phyloP scores from a whole-genome alignment of 2,329 filamentous ascomycete genomes.

The Aspergillus oerlinghausenensis region DNA sequence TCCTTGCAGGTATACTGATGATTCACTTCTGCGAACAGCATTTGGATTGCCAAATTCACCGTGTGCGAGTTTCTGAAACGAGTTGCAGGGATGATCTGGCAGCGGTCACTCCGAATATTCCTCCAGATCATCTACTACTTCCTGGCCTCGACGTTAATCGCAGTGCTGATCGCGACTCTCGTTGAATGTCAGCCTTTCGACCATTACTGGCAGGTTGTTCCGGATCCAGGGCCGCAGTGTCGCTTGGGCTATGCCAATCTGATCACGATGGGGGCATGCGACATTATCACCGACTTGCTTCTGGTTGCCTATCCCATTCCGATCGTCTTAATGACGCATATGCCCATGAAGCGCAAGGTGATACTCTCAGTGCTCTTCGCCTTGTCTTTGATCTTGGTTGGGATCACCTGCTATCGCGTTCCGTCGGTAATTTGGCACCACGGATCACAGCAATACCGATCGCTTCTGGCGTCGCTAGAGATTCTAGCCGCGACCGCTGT shows the following conservation, averaged over 20 bases:
- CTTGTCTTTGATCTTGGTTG: slow-evolving; percentile 74
- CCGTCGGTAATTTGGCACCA: slow-evolving; percentile 66
- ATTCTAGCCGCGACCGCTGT: slow-evolving; percentile 82
- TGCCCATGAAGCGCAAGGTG: slow-evolving; percentile 71
- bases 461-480: slow-evolving; percentile 83
- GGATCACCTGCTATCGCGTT: slow-evolving; percentile 75
- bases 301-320: slow-evolving; percentile 86
- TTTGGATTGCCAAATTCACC: slow-evolving; percentile 88
- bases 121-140: slow-evolving; percentile 70
- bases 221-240: slow-evolving; percentile 80
- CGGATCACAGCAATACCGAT: slow-evolving; percentile 80
- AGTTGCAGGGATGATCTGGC: slow-evolving; percentile 77
- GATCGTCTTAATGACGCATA: slow-evolving; percentile 74
- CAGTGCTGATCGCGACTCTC: slow-evolving; percentile 74
- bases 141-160: slow-evolving; percentile 72
- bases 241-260: slow-evolving; percentile 83
- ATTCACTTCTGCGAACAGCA: slow-evolving; percentile 45
- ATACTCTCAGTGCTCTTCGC: slow-evolving; percentile 78
- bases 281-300: slow-evolving; percentile 82
- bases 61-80: slow-evolving; percentile 89
- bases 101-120: slow-evolving; percentile 66
- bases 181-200: slow-evolving; percentile 74
- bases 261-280: slow-evolving; percentile 82
- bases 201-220: slow-evolving; percentile 75
- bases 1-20: slow-evolving; percentile 13